Base-by-base conservation (phyloP, 2,329 filamentous ascomycete genomes). In the Colletotrichum australisinense region DNA sequence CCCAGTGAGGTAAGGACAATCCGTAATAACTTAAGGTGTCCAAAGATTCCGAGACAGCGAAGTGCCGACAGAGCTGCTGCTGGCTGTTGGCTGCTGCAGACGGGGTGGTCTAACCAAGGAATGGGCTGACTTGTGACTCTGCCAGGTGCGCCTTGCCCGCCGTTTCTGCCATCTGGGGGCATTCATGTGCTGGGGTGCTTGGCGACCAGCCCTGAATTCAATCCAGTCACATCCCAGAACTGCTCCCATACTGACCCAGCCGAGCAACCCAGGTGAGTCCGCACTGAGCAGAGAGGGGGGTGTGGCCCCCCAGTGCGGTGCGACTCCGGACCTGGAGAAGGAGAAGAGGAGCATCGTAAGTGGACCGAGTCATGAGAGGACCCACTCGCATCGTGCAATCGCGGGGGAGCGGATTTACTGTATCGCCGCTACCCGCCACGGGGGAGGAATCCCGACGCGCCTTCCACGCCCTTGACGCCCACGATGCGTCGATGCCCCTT, bases 121-220 rank as follows among this genome's bases (percentile, higher is more conserved):
- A 73, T 69, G 60, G 71, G 19, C 70, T 73, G 70, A 73, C 71
- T 52, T 73, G 71, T 66, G 71, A 73, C 71, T 62, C 42, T 71
- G n/a, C 56, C 55, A 55, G 42, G 42, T 49, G 42, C 42, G 42
- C 19, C 42, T 49, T 49, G 42, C 42, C 42, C 42, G 19, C 19
- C 68, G 59, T 28, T 65, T 56, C 52, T 55, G 63, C 38, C 38
- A 42, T 42, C 16, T 42, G 49, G 63, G 32, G 32, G 53, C 26
- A 16, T 26, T 46, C 32, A n/a, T 38, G 30, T 35, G 49, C 63
- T 42, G 26, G 26, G 32, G 26, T 28, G 55, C 24, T 52, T 35
- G 63, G 35, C 38, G 38, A 42, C 38, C 38, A 42, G 38, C 42
- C 42, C 42, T 49, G 42, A 22, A 49, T 22, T 11, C 42, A 22